These are phyloP conservation scores for Medicago lupulina DNA, from an alignment of 306 rosid genomes.

Conservation along the genomic window DNA sequence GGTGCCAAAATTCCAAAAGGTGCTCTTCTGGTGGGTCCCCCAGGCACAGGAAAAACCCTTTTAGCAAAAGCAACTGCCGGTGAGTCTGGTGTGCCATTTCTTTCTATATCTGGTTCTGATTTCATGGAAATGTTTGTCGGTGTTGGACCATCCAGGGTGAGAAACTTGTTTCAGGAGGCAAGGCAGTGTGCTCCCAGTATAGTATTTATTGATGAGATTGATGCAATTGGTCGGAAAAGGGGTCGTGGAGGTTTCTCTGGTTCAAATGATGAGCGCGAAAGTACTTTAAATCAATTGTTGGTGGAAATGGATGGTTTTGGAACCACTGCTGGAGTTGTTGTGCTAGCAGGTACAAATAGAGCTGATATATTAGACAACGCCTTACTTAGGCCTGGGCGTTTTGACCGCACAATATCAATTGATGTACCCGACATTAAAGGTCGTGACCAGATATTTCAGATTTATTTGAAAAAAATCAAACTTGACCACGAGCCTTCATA, in stretches of 20 bases:
- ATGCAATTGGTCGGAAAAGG: slow-evolving; percentile 98
- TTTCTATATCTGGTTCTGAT: slow-evolving; percentile 94
- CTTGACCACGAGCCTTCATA: slow-evolving; percentile 85
- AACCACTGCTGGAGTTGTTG: slow-evolving; percentile 94
- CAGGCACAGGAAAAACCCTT: slow-evolving; percentile 98
- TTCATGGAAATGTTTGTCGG: slow-evolving; percentile 99
- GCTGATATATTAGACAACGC: slow-evolving; percentile 98
- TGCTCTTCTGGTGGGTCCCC: slow-evolving; percentile 95
- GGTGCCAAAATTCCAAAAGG: slow-evolving; percentile 99
- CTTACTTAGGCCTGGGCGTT: slow-evolving; percentile 89
- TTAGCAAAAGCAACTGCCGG: slow-evolving; percentile 98
- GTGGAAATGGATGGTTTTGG: slow-evolving; percentile 99
- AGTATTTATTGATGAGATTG: slow-evolving; percentile 93
- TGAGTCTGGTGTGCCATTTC: slow-evolving; percentile 94
- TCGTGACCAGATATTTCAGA: slow-evolving; percentile 86
- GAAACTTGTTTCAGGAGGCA: slow-evolving; percentile 96
- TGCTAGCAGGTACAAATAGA: slow-evolving; percentile 97
- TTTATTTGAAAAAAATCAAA: slow-evolving; percentile 83
- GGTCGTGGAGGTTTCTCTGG: slow-evolving; percentile 95
- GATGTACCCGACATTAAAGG: slow-evolving; percentile 94
- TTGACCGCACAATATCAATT: slow-evolving; percentile 82
- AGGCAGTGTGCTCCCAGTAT: slow-evolving; percentile 97
- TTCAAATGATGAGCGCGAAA: slow-evolving; percentile 93
- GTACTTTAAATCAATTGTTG: slow-evolving; percentile 92
- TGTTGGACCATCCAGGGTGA: slow-evolving; percentile 96